Conservation (phyloP, 306 rosid genomes). For the Sicyos edulis region DNA sequence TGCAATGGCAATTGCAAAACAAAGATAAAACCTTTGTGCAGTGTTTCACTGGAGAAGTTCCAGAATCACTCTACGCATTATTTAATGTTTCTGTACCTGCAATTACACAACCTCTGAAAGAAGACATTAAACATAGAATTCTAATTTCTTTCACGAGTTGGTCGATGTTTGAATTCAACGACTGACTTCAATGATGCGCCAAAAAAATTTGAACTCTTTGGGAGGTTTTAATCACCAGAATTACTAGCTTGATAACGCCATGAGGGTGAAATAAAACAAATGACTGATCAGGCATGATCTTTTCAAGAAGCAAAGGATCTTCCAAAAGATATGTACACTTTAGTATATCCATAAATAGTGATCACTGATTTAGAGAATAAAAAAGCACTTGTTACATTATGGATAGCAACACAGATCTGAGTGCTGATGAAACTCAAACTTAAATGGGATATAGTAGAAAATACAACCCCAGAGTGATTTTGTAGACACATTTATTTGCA, state of each 20-base stretch:
- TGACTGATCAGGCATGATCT: constrained; percentile 76
- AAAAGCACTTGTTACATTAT: constrained; percentile 69
- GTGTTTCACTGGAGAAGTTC: constrained; percentile 66
- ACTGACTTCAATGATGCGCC: constrained; percentile 9
- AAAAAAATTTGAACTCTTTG: neutral
- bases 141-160: constrained; percentile 8
- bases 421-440: constrained; percentile 92
- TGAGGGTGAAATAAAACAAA: constrained; percentile 63
- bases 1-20: constrained; percentile 25
- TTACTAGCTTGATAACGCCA: constrained; percentile 21
- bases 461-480: too few species aligned
- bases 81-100: constrained; percentile 55
- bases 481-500: too few species aligned
- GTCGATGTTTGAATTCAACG: neutral
- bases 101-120: too few species aligned
- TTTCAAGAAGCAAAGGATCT: constrained; percentile 35
- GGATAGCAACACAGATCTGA: too few species aligned
- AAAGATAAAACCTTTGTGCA: constrained; percentile 52
- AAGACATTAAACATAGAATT: neutral
- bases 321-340: constrained; percentile 75
- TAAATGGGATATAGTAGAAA: neutral
- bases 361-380: constrained; percentile 64
- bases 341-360: constrained; percentile 71
- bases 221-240: constrained; percentile 2
- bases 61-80: constrained; percentile 67